Evolutionary conservation across 495 filamentous ascomycete species (phyloP), one percentile per base, ranked within the genome.

Genomic region (Cercophora scortea): DNA sequence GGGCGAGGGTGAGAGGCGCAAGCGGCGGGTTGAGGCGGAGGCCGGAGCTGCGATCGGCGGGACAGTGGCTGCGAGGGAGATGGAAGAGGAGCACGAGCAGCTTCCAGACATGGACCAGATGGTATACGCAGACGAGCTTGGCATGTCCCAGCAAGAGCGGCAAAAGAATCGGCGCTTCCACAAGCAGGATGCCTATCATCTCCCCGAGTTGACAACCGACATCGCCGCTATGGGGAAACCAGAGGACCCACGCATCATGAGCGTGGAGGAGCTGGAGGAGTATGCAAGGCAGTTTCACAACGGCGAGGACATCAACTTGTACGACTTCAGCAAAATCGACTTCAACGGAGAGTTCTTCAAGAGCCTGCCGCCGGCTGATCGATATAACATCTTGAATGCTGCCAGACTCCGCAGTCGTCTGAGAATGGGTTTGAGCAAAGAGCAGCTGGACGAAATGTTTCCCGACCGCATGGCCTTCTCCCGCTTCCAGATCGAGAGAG

Each of bases 381-480:
- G 92, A 17, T 97, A 98, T 70, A 96, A 96, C 55, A 98, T 98
- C 43, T 68, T 98, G 12, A 97, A 96, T 61, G 92, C 94, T 0
- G 93, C 94, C 0, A 75, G 93, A 52, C 64, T 97, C 47, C 77
- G 93, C 50, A 93, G 88, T 59, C 75, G 93, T 35, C 71, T 98
- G 54, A 79, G 93, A 47, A 96, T 98, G 93, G 93, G 93, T 0
- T 79, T 95, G 61, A 91, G 89, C 47, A 97, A 96, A 68, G 93
- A 97, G 57, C 93, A 98, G 63, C 69, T 98, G 15, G 90, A 96
- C 57, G 79, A 67, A 32, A 97, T 96, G 93, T 98, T 98, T 58
- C 94, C 93, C 0, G 85, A 98, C 63, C 81, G 93, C n/a, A 95
- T 97, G 89, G 93, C 85, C 4, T 98, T 98, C 57, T 95, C 89